Evolutionary conservation across 139 green algal genomes (phyloP).

Genomic region (Chlorella ohadii): DNA sequence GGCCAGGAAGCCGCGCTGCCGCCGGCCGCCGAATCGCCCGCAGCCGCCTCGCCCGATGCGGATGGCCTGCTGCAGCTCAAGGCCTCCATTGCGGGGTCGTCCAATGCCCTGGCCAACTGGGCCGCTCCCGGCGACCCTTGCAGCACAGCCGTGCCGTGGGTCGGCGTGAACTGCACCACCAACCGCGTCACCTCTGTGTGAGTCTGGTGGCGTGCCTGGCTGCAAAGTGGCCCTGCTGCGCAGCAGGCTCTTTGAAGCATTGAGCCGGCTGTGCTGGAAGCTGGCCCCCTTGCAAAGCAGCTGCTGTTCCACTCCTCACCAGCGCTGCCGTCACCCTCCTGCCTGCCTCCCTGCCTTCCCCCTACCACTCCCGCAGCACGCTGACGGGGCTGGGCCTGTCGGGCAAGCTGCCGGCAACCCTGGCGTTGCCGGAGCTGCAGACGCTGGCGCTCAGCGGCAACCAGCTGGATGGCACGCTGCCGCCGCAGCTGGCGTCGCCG

Average conservation of each 20-base stretch:
- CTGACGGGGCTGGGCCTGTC: constrained; percentile 5
- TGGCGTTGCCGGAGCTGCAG: constrained; percentile 10
- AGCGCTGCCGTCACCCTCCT: background rate
- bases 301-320: background rate
- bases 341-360: background rate
- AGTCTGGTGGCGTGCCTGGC: too few species aligned
- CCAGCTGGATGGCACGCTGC: background rate
- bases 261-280: background rate
- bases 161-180: constrained; percentile 10
- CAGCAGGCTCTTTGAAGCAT: background rate
- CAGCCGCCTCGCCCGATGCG: background rate
- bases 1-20: background rate
- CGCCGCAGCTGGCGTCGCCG: too few species aligned
- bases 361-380: background rate
- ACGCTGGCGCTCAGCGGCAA: background rate
- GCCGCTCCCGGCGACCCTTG: background rate
- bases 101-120: background rate
- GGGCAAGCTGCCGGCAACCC: constrained; percentile 19
- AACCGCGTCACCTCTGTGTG: constrained; percentile 24
- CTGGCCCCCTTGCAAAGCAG: too few species aligned
- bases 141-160: background rate
- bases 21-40: background rate
- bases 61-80: constrained; percentile 4
- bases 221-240: too few species aligned
- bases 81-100: background rate